A percentile compares a stretch with the other conserved stretches of the same genome.
Evolutionary conservation across 2,329 filamentous ascomycete genomes (phyloP).

Genomic region (Colletotrichum noveboracense): DNA sequence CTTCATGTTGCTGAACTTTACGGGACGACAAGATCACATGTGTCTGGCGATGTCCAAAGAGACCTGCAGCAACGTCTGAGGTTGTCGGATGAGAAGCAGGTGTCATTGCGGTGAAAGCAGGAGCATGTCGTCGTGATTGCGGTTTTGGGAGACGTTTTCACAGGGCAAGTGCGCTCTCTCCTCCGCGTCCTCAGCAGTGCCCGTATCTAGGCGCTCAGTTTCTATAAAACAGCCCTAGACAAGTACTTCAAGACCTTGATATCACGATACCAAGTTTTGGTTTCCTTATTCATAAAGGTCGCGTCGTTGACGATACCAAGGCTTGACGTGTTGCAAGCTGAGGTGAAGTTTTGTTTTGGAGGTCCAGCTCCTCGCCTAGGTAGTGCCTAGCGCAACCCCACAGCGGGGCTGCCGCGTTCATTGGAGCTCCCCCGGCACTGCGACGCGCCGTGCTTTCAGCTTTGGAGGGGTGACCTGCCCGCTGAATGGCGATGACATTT

Average conservation of each 20-base stretch:
- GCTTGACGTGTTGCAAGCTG: neutral
- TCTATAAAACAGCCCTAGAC: neutral
- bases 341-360: slow-evolving; percentile 12
- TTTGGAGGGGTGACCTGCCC: neutral
- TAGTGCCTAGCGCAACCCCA: slow-evolving; percentile 1
- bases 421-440: slow-evolving; percentile 1
- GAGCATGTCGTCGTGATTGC: neutral
- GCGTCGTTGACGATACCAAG: neutral
- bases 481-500: neutral
- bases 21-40: neutral
- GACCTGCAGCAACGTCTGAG: neutral
- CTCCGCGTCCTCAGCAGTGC: neutral
- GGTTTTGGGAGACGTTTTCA: neutral
- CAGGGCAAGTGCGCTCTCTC: neutral
- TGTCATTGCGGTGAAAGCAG: neutral
- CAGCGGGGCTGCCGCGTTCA: slow-evolving; percentile 9
- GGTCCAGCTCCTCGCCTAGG: neutral
- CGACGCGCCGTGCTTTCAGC: neutral
- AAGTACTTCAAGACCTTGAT: neutral
- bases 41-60: neutral
- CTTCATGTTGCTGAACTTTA: slow-evolving; percentile 46
- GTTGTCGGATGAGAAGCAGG: neutral
- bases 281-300: neutral
- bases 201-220: neutral
- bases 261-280: neutral